phyloP scores from a whole-genome alignment of 2,329 filamentous ascomycete genomes.

The Massarina eburnea region DNA sequence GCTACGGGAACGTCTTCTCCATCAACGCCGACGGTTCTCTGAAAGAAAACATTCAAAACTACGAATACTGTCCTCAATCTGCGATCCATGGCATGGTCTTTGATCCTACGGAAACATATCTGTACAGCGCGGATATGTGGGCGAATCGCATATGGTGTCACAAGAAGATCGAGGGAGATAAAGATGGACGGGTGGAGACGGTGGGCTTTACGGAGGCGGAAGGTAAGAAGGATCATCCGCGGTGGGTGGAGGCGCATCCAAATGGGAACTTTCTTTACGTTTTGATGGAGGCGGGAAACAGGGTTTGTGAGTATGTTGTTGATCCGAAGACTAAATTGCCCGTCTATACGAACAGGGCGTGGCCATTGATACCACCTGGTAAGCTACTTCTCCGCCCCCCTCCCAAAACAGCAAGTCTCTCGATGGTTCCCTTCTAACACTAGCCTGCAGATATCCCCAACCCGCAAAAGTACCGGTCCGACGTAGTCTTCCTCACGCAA shows the following conservation, averaged over 20 bases:
- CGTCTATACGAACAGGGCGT: conserved; percentile 74
- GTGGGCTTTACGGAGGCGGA: conserved; percentile 75
- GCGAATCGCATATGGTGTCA: conserved; percentile 86
- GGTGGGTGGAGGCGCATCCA: conserved; percentile 85
- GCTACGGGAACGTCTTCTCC: conserved; percentile 76
- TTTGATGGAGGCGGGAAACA: conserved; percentile 88
- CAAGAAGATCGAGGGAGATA: conserved; percentile 64
- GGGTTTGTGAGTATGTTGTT: conserved; percentile 78
- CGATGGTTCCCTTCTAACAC: neutral
- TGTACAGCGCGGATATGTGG: conserved; percentile 77
- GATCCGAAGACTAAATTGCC: conserved; percentile 73
- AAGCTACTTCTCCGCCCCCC: too few species aligned
- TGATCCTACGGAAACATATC: conserved; percentile 70
- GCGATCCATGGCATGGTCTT: conserved; percentile 85
- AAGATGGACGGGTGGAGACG: conserved; percentile 64
- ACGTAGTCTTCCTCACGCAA: conserved; percentile 74
- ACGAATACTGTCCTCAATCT: conserved; percentile 67
- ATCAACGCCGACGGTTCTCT: conserved; percentile 61
- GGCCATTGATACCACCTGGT: conserved; percentile 78
- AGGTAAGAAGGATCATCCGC: conserved; percentile 71
- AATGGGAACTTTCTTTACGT: conserved; percentile 78
- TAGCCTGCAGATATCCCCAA: conserved; percentile 46
- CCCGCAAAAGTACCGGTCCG: conserved; percentile 73
- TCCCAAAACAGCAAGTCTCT: too few species aligned
- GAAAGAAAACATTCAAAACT: conserved; percentile 69